Evolutionary conservation across 208 protist species (phyloP), one percentile per base, ranked within the genome.

Genomic region (Trypanosoma conorhini): DNA sequence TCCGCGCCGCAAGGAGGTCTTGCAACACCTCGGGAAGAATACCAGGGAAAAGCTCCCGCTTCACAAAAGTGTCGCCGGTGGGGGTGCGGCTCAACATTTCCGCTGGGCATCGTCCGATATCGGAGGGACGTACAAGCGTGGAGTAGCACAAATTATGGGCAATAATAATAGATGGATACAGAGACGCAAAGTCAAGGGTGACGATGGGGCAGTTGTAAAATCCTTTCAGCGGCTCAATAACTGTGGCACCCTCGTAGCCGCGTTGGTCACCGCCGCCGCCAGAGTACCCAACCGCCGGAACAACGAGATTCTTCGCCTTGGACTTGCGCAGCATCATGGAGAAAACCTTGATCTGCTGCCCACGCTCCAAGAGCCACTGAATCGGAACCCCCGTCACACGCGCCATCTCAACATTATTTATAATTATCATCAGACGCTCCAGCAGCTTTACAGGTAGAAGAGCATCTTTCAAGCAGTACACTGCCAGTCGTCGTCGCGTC

Each of bases 111-210:
- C 96, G 95, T 46, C 91, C 76, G 28, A 98, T 98, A 7, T 94
- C 82, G 3, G 56, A 1, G 13, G 76, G 80, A 0, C 80, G 81
- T 19, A 97, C 76, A n/a, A 93, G 76, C 28, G 93, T 96, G 54
- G 91, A 98, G 81, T 99, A 99, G 83, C 99, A 99, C 44, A 99
- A 83, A 83, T 99, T 99, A 86, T 99, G 99, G 5, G 99, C 99
- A 78, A 99, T 99, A 96, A 99, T 99, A 85, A 99, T 99, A n/a
- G 98, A 99, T 22, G 99, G 99, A 88, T 99, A 99, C 57, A 99
- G 96, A 48, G 98, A 99, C 19, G 98, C 95, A 81, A 99, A 99
- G 83, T 99, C 99, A 28, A 99, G 91, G 3, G 99, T 99, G 7
- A 95, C 87, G 63, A 99, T 98, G 24, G 98, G 98, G 70, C 87